Conservation (phyloP, 2,329 filamentous ascomycete genomes). For the Chrysosporium queenslandicum region DNA sequence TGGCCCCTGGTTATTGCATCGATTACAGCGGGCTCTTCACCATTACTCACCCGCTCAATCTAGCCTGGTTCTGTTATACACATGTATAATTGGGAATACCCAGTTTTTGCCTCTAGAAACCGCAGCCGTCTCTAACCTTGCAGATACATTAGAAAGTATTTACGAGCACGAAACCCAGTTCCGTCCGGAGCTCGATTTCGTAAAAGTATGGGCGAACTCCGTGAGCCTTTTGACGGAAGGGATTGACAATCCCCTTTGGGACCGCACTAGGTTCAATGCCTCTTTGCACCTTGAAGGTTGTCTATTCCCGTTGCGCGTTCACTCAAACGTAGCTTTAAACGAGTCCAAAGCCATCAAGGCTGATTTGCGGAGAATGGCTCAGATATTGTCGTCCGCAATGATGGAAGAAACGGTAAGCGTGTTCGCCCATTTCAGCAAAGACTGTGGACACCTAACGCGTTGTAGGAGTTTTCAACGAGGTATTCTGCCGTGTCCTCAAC, state of each 20-base stretch:
- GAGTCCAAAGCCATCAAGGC: slow-evolving; percentile 16
- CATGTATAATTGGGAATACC: slow-evolving; percentile 23
- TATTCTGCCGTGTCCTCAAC: slow-evolving; percentile 31
- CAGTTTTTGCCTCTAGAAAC: slow-evolving; percentile 24
- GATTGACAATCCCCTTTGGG: slow-evolving; percentile 23
- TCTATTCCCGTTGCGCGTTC: slow-evolving; percentile 25
- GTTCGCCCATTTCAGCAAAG: no score
- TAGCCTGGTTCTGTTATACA: slow-evolving; percentile 25
- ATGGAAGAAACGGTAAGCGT: slow-evolving; percentile 34
- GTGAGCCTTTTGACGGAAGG: slow-evolving; percentile 11
- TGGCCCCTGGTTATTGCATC: slow-evolving; percentile 29
- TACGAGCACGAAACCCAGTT: slow-evolving; percentile 20
- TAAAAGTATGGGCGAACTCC: slow-evolving; percentile 11
- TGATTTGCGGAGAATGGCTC: slow-evolving; percentile 26
- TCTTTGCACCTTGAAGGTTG: slow-evolving; percentile 32
- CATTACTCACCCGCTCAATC: slow-evolving; percentile 19
- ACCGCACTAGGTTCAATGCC: slow-evolving; percentile 30
- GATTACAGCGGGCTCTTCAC: slow-evolving; percentile 23
- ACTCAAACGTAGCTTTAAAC: slow-evolving; percentile 14
- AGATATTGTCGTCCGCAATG: slow-evolving; percentile 31
- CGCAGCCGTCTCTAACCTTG: slow-evolving; percentile 27
- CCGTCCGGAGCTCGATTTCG: slow-evolving; percentile 20
- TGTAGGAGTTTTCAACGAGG: slow-evolving; percentile 35
- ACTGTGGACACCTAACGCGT: no score
- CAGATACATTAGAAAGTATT: slow-evolving; percentile 24